phyloP scores from a whole-genome alignment of 371 early-diverging fungal genomes.

The Entomophthora muscae region DNA sequence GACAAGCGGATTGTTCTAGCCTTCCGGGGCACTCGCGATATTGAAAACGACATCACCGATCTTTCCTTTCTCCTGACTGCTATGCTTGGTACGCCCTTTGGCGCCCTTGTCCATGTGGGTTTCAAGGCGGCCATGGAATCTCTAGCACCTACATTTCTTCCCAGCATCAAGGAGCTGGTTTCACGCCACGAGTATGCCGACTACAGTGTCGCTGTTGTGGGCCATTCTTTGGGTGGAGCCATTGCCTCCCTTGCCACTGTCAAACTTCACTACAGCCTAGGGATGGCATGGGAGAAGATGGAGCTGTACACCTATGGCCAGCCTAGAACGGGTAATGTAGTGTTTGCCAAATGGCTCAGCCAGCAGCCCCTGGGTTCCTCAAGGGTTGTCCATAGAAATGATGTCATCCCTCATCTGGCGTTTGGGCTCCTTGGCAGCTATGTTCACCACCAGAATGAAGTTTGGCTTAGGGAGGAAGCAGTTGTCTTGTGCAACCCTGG shows the following conservation, averaged over 20 bases:
- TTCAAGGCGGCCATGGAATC: too few relatives aligned
- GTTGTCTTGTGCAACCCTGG: neutral
- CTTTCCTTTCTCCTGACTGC: too few relatives aligned
- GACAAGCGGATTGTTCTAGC: neutral
- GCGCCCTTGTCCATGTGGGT: too few relatives aligned
- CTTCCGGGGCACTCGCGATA: too few relatives aligned
- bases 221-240: neutral
- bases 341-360: neutral
- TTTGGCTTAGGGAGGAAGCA: neutral
- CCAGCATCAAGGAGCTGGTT: too few relatives aligned
- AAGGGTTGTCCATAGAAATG: neutral
- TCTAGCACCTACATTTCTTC: too few relatives aligned
- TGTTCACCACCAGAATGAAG: neutral
- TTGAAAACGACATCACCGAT: too few relatives aligned
- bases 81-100: too few relatives aligned
- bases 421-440: neutral
- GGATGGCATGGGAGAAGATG: neutral
- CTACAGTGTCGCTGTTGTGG: neutral
- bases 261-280: neutral
- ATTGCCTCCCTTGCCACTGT: neutral
- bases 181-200: neutral
- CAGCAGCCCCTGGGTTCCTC: neutral
- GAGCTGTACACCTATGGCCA: constrained; percentile 1
- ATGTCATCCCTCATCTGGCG: neutral
- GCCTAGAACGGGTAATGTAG: neutral